phyloP scores from a whole-genome alignment of 805 yeast species.

The Yarrowia sp. region DNA sequence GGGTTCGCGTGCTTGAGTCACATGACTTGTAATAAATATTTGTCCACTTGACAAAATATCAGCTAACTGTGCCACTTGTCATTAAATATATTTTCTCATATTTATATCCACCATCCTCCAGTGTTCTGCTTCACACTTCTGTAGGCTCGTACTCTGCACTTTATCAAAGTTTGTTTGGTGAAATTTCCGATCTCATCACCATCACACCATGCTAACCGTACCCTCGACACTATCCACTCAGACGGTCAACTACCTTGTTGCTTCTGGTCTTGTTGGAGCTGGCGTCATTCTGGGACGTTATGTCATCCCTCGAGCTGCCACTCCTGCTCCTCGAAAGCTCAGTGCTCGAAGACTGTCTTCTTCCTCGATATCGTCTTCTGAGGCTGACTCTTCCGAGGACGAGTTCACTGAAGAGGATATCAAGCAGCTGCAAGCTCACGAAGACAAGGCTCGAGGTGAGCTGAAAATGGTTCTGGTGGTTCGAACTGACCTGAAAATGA shows the following conservation, averaged over 20 bases:
- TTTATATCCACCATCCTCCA: too few species aligned
- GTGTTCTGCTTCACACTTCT: too few species aligned
- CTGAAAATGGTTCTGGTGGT: constrained; percentile 73
- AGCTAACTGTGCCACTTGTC: too few species aligned
- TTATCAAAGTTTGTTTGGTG: constrained; percentile 1
- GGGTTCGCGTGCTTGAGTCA: too few species aligned
- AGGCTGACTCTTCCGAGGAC: constrained; percentile 22
- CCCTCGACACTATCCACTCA: constrained; percentile 10
- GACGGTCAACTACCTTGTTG: constrained; percentile 16
- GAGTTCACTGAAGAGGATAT: constrained; percentile 23
- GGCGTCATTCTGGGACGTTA: constrained; percentile 22
- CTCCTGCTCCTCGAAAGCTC: constrained; percentile 1
- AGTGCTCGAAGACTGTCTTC: not conserved
- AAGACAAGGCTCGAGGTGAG: constrained; percentile 20
- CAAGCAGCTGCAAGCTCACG: constrained; percentile 14
- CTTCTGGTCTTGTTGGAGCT: constrained; percentile 16
- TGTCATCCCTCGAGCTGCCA: constrained; percentile 4
- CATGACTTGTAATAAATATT: too few species aligned
- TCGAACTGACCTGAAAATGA: constrained; percentile 86
- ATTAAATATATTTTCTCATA: too few species aligned
- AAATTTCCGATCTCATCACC: not conserved
- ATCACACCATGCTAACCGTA: constrained; percentile 8
- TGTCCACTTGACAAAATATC: too few species aligned
- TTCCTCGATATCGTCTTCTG: constrained; percentile 20
- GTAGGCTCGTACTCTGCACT: too few species aligned